Base-by-base conservation (phyloP, 208 protist species). In the Trypanosoma grayi region DNA sequence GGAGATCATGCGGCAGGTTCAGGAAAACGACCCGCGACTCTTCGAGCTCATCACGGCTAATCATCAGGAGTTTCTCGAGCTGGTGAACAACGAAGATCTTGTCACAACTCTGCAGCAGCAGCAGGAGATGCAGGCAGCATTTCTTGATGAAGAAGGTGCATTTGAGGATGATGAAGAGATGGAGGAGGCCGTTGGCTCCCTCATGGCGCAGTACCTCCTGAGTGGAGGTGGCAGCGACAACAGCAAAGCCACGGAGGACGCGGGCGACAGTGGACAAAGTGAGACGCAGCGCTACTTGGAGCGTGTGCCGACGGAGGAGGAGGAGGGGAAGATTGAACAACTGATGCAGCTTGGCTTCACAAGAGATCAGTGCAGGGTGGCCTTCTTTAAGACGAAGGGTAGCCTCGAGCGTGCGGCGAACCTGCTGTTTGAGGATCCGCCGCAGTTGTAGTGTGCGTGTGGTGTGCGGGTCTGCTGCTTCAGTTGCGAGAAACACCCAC, bases 381-480 rank as follows among this genome's bases (percentile, higher is more conserved):
- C 89, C 8, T 95, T 93, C 47, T 95, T 92, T 60, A 74, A 70
- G 53, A 81, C 81, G 56, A 79, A 79, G 45, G 81, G 89, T 40
- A 91, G 85, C 58, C 59, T 95, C 7, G 85, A 95, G 20, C 73
- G 89, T 11, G 85, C 89, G 13, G 87, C 89, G 11, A 92, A 95
- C 60, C 67, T 91, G 67, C 60, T 95, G 22, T 95, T 95, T 75
- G 89, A 95, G 66, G 73, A 78, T 22, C 84, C 89, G n/a, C 89
- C 89, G 22, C 54, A 87, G 52, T 13, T 95, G 30, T 95, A 77
- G 46, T 8, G 13, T 22, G 10, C 16, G 39, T 10, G 20, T n/a
- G n/a, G n/a, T n/a, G n/a, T n/a, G n/a, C n/a, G n/a, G n/a, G n/a
- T n/a, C n/a, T n/a, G n/a, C n/a, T n/a, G n/a, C n/a, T n/a, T n/a